Evolutionary conservation across 1,139 yeast genomes (phyloP), one percentile per base, ranked within the genome.

Genomic region (Pichia sp.): DNA sequence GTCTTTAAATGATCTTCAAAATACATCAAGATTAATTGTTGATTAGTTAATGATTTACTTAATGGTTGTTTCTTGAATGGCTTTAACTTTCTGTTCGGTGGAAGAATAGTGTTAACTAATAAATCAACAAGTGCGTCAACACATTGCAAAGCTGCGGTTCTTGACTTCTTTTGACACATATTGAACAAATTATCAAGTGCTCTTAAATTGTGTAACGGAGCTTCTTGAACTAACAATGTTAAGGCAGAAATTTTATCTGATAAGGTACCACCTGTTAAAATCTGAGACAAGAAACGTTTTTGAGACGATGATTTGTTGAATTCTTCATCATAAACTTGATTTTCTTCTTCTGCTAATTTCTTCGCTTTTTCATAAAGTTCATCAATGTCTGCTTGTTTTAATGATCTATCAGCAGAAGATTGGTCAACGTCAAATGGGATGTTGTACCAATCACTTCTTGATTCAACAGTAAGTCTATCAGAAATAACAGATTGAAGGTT

Each of bases 201-300:
- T 65, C 88, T 87, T 50, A 84, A 64, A 56, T 94, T 87, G 64
- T 93, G 99, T 50, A 90, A 66, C 5, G 99, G 99, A 3, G 98
- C 90, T 69, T 93, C 99, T 65, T 93, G 98, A 42, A 91, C 80
- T 63, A 93, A 73, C 63, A 93, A 78, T 0, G 99, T 91, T 60
- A 93, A 75, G 0, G 99, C 97, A 41, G 97, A 88, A 50, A 93
- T 87, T 69, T 93, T 91, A 84, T 93, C 99, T 59, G 83, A 85
- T 58, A 93, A 75, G 0, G 99, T 93, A 86, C 99, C 99, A 54
- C 83, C 86, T 7, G 91, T 76, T 61, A 93, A 76, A 55, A 93
- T 85, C 67, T 93, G 96, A 1, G 93, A 78, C 76, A 91, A 82
- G 66, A 91, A 91, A 75, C 85, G 86, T 65, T 81, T 84, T 66